Evolutionary conservation across 371 early-diverging fungal genomes (phyloP).

Genomic region (Mucor velutinosus): DNA sequence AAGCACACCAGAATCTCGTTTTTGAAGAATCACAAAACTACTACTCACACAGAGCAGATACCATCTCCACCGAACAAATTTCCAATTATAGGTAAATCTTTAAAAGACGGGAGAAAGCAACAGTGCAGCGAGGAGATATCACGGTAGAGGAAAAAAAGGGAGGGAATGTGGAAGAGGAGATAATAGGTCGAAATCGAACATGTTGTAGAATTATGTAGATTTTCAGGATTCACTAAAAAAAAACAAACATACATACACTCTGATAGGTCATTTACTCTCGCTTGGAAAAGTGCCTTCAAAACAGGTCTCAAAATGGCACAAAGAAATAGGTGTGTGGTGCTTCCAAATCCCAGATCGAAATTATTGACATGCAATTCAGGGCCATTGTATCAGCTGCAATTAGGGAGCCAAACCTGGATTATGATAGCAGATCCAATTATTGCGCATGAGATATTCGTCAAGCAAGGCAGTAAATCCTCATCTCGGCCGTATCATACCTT

Average conservation of each 20-base stretch:
- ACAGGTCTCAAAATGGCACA: conserved; percentile 19
- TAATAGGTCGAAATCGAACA: background rate
- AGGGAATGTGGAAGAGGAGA: background rate
- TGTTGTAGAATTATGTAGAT: background rate
- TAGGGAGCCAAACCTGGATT: conserved; percentile 22
- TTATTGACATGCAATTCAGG: background rate
- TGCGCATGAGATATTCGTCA: conserved; percentile 21
- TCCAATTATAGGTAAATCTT: background rate
- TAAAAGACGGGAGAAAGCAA: too few relatives aligned
- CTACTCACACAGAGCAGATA: background rate
- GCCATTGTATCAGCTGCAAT: conserved; percentile 15
- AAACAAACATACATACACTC: background rate
- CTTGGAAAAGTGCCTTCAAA: conserved; percentile 7
- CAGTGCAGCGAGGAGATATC: background rate
- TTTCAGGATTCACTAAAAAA: background rate
- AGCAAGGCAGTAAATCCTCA: conserved; percentile 9
- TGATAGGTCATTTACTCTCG: conserved; percentile 16
- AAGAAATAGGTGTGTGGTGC: background rate
- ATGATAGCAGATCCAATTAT: conserved; percentile 18
- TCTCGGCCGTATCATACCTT: conserved; percentile 11
- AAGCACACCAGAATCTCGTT: background rate
- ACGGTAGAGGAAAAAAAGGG: background rate
- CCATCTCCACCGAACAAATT: conserved; percentile 1
- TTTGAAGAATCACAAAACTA: background rate
- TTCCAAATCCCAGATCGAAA: background rate